phyloP scores from a whole-genome alignment of 495 filamentous ascomycete species.

The Aspergillus cavernicola region DNA sequence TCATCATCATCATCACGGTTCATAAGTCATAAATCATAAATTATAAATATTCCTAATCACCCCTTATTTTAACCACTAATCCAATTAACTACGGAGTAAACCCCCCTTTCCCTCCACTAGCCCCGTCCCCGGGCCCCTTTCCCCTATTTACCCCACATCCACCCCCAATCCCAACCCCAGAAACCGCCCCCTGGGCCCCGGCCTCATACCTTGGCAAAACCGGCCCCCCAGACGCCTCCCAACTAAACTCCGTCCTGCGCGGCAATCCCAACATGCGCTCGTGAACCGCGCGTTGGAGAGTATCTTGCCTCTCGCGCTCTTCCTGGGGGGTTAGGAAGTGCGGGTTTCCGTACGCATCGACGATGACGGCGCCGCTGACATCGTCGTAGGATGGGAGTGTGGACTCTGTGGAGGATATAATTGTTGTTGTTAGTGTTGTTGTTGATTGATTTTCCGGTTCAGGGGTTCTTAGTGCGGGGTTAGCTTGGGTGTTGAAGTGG shows the following conservation, averaged over 20 bases:
- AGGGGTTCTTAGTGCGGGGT: too few species aligned
- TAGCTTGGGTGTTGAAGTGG: too few species aligned
- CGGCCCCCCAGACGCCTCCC: conserved; percentile 14
- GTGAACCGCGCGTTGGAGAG: conserved; percentile 22
- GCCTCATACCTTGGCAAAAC: conserved; percentile 23
- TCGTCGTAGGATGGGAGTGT: conserved; percentile 28
- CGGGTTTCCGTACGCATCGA: conserved; percentile 24
- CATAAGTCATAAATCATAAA: not conserved
- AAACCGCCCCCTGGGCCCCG: not conserved
- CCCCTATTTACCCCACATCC: not conserved
- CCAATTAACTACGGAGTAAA: too few species aligned
- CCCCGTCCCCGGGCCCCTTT: not conserved
- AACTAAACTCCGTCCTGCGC: conserved; percentile 21
- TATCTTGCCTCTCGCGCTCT: conserved; percentile 19
- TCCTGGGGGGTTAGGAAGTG: conserved; percentile 29
- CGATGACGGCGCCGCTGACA: conserved; percentile 29
- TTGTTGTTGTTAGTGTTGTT: too few species aligned
- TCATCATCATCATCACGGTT: too few species aligned
- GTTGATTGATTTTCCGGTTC: too few species aligned
- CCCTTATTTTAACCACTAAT: too few species aligned
- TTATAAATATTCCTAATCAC: too few species aligned
- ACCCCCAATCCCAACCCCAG: not conserved
- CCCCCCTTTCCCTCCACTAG: not conserved
- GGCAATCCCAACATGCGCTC: conserved; percentile 32
- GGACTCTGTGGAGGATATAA: too few species aligned